phyloP scores from a whole-genome alignment of 495 filamentous ascomycete species.

The Alectoria sarmentosa region DNA sequence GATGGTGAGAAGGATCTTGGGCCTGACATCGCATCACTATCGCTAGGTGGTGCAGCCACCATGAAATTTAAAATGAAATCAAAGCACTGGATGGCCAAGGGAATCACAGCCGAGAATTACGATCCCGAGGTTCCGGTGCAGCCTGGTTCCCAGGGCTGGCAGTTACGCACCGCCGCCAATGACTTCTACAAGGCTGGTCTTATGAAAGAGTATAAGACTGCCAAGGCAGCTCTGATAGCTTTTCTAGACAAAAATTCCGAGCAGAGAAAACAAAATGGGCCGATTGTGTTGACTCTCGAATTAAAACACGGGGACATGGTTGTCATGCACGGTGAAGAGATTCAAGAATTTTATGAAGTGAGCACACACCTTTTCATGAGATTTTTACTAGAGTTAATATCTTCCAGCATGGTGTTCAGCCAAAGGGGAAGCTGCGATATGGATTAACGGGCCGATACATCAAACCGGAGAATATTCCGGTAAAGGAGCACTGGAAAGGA shows the following conservation, averaged over 20 bases:
- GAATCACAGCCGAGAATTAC: neutral
- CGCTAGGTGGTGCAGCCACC: neutral
- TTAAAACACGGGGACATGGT: neutral
- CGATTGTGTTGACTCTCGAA: neutral
- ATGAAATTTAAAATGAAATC: neutral
- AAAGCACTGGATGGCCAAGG: neutral
- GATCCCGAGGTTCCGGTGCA: neutral
- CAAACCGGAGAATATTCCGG: slow-evolving; percentile 1
- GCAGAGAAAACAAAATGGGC: neutral
- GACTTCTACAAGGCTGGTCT: neutral
- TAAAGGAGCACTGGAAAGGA: slow-evolving; percentile 5
- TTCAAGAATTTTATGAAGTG: neutral
- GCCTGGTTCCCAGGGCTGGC: neutral
- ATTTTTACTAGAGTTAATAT: neutral
- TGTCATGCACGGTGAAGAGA: neutral
- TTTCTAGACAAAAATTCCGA: neutral
- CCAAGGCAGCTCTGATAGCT: neutral
- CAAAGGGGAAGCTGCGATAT: neutral
- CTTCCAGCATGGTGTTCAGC: neutral
- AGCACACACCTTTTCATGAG: neutral
- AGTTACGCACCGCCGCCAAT: neutral
- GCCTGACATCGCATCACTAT: neutral
- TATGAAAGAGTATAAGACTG: neutral
- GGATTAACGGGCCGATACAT: slow-evolving; percentile 2
- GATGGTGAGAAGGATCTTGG: neutral